Percentiles rank a stretch among this genome's conserved stretches.
These are phyloP conservation scores for Stemphylium lycopersici DNA, from an alignment of 2,329 filamentous ascomycete species.

Conservation along the genomic window DNA sequence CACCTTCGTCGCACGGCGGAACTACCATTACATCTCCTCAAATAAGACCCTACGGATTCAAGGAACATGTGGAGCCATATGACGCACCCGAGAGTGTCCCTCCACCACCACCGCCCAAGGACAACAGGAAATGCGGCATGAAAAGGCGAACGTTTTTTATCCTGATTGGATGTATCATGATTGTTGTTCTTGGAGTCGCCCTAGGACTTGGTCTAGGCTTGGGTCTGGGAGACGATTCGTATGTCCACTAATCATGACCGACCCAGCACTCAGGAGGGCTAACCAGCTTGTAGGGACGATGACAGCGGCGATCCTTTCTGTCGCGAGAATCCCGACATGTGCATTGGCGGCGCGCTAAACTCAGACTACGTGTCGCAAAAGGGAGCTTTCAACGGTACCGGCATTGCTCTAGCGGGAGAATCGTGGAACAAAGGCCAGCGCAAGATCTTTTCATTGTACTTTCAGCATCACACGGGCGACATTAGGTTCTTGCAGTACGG, in stretches of 20 bases:
- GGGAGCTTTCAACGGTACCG: constrained; percentile 56
- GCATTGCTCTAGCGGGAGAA: constrained; percentile 54
- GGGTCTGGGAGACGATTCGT: constrained; percentile 34
- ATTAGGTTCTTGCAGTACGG: constrained; percentile 51
- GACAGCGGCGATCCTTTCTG: constrained; percentile 30
- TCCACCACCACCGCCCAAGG: constrained; percentile 25
- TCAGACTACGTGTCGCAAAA: constrained; percentile 47
- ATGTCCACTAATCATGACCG: neutral
- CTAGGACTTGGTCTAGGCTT: constrained; percentile 48
- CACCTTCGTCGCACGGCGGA: constrained; percentile 25
- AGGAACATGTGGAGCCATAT: constrained; percentile 30
- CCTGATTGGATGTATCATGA: constrained; percentile 28
- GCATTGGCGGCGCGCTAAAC: constrained; percentile 50
- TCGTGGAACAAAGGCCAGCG: constrained; percentile 49
- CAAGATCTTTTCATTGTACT: constrained; percentile 52
- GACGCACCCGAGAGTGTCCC: constrained; percentile 18
- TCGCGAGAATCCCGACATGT: constrained; percentile 33
- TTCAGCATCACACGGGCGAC: constrained; percentile 53
- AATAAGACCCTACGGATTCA: constrained; percentile 28
- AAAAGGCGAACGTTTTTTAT: constrained; percentile 34
- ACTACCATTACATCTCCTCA: constrained; percentile 24
- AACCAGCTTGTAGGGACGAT: constrained; percentile 11
- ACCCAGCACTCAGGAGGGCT: too few species aligned
- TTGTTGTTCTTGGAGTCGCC: constrained; percentile 42
- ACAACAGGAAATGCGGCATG: constrained; percentile 33